Percentiles rank a stretch among this genome's conserved stretches.
Conservation (phyloP, 805 yeast genomes). For the Barnettozyma populi region DNA sequence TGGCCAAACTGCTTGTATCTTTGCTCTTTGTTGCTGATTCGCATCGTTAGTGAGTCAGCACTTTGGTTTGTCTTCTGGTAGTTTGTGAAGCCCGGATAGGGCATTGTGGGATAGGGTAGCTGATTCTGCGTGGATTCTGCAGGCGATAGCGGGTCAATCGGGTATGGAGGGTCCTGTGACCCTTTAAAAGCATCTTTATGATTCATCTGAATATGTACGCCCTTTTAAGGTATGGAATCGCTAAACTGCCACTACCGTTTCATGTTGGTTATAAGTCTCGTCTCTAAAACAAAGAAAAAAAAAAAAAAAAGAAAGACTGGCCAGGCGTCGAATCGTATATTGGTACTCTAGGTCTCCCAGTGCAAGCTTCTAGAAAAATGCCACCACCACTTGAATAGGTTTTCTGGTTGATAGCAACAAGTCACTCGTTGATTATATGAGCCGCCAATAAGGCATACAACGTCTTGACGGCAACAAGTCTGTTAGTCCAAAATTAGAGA, state of each 20-base stretch:
- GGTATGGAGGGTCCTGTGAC: not conserved
- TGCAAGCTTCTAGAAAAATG: too few relatives aligned
- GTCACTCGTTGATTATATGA: too few relatives aligned
- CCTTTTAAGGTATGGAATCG: not conserved
- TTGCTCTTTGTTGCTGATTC: conserved; percentile 12
- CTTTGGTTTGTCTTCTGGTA: conserved; percentile 11
- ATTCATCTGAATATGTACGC: not conserved
- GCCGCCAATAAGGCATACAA: too few relatives aligned
- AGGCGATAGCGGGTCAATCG: not conserved
- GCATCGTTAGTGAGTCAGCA: conserved; percentile 13
- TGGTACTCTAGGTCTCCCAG: too few relatives aligned
- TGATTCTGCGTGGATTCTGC: not conserved
- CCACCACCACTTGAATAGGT: too few relatives aligned
- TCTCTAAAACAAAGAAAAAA: too few relatives aligned
- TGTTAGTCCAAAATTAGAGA: too few relatives aligned
- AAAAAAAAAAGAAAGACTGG: too few relatives aligned
- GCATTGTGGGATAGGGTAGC: conserved; percentile 16
- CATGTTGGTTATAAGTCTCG: not conserved
- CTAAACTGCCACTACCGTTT: not conserved
- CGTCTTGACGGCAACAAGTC: too few relatives aligned
- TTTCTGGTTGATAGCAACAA: too few relatives aligned
- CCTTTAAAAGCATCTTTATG: not conserved
- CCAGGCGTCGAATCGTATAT: too few relatives aligned
- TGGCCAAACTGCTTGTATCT: conserved; percentile 5
- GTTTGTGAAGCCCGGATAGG: conserved; percentile 13